Base-by-base conservation (phyloP, 2,329 filamentous ascomycete genomes). In the Fusarium subglutinans region DNA sequence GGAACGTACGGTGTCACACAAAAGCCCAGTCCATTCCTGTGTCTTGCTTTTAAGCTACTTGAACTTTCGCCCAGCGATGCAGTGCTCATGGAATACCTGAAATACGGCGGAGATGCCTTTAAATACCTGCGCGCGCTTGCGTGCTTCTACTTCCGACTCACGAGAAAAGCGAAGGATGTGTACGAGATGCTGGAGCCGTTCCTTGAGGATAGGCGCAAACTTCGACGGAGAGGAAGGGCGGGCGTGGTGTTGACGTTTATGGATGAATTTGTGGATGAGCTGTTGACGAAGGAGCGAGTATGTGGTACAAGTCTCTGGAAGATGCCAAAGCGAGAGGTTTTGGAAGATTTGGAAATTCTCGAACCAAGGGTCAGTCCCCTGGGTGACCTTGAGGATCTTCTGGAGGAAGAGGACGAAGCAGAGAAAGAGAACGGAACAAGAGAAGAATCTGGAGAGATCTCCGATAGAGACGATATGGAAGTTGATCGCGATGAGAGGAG, bases 291-390 rank as follows among this genome's bases (percentile, higher is more conserved):
- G 83, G 94, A 97, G 65, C 89, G 96, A 59, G 92, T 98, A 0
- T 98, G 96, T 80, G 96, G 92, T 43, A 98, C 96, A 7, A 97
- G 92, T 79, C 81, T 99, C 76, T 97, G 94, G 91, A 97, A 98
- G 85, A 89, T 99, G 87, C 94, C 95, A 8, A 91, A 91, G 68
- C 87, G 96, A 76, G 91, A 93, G 74, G 88, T 94, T 58, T 81
- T 99, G 73, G 96, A 99, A 84, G 96, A 99, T 81, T 80, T 97
- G 81, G 96, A 97, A 75, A 83, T 95, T 78, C 80, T 99, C 79
- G 96, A 98, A 80, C 93, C 95, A 56, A 89, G 96, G 74, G 89
- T 94, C 41, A 98, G 95, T 82, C 91, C 94, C 41, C 82, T 98
- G 68, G 94, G 93, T 3, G 94, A 95, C 75, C 86, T 96, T 63